Evolutionary conservation across 768 basidiomycete species (phyloP), one percentile per base, ranked within the genome.

Genomic region (Chalciporus pseudorubinellus): DNA sequence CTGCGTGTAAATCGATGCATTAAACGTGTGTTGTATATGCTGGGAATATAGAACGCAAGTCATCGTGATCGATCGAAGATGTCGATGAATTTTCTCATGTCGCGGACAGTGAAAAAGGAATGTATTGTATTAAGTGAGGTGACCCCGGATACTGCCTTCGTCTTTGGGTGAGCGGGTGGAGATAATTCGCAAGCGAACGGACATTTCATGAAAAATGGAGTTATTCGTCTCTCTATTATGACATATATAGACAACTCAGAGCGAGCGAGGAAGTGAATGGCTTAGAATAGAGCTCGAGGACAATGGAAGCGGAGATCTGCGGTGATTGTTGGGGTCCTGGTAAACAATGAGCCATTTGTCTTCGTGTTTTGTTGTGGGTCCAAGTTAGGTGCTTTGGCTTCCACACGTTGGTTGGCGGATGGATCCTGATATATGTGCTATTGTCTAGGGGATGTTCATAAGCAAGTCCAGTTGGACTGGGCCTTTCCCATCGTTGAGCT

Each of bases 391-490:
- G 22, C 12, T 51, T 54, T 45, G 49, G 22, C 26, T 31, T 13
- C 26, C 38, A 36, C 34, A 8, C 6, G 14, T 36, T 5, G 16
- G n/a, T 36, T 36, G 34, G 9, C 34, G 6, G 34, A 13, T 31
- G 29, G 29, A 31, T 31, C 26, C 26, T n/a, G n/a, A 16, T 5
- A 36, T n/a, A n/a, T n/a, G n/a, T 14, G 1, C 45, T 52, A 69
- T 69, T 68, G 65, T 69, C 42, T 24, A 11, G 19, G 11, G n/a
- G 34, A 19, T 39, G 48, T 56, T 58, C 36, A 55, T 53, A 60
- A 70, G 52, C 50, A 39, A 44, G 40, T 46, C 13, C 16, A 36
- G 34, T 3, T 29, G 24, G 13, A 29, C 22, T 21, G 13, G 4
- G 12, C 45, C 6, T n/a, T 14, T 44, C 40, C 34, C 44, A 53